Evolutionary conservation across 306 rosid species (phyloP), one percentile per base, ranked within the genome.

Genomic region (Alnus glutinosa): DNA sequence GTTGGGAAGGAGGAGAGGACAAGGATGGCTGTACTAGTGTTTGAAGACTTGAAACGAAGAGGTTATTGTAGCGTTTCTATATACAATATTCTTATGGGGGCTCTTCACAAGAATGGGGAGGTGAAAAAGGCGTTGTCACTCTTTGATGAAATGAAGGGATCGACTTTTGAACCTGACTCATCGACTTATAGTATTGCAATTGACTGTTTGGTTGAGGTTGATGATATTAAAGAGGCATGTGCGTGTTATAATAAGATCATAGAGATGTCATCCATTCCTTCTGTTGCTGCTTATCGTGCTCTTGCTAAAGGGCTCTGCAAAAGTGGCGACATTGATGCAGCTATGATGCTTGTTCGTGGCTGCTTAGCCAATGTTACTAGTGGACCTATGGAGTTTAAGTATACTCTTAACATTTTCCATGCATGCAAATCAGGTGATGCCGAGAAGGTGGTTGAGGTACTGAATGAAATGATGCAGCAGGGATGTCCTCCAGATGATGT

Each of bases 321-420:
- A 77, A 78, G 63, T 61, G 94, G 97, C 55, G 98, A 89, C 85
- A 90, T 94, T 28, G 94, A 92, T n/a, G 90, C 85, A 49, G 90
- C 89, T 50, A 83, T 94, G 95, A 70, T 92, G 94, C 92, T 91
- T 61, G 91, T 92, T 78, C 81, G 86, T 3, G 93, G 88, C 72
- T 92, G 97, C 92, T 81, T 92, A 59, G 95, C 88, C 52, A 88
- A 63, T 71, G 86, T 89, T 39, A 77, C 54, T 16, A 88, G 85
- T 68, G 97, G 97, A 34, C 95, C 97, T 5, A 77, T 83, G 89
- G 89, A 86, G 55, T 94, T 94, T 79, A 94, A 91, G 77, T 87
- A 92, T 76, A 77, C 89, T 55, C 98, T 94, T 74, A 82, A 86
- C 1, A n/a, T 92, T 82, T 50, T 92, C 74, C 90, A 86, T 74